These are phyloP conservation scores for Trichoderma cornu-damae DNA, from an alignment of 2,329 filamentous ascomycete species.

Conservation along the genomic window DNA sequence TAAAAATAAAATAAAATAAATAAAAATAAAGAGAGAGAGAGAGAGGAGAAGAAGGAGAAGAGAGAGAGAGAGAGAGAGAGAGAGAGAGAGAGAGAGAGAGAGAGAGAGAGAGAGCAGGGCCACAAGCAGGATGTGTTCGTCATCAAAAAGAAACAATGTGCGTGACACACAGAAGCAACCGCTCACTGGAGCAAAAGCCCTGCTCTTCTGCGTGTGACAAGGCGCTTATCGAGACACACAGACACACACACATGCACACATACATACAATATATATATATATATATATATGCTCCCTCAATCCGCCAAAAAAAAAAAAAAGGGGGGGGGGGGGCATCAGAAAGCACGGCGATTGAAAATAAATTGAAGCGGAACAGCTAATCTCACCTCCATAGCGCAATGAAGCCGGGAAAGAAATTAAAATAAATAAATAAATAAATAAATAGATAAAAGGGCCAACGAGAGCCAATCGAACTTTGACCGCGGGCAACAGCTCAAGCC, in stretches of 20 bases:
- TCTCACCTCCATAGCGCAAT: conserved; percentile 12
- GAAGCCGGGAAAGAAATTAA: not conserved
- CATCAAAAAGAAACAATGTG: not conserved
- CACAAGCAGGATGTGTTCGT: not conserved
- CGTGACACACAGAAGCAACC: conserved; percentile 8
- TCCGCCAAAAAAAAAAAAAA: no score
- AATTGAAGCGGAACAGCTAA: not conserved
- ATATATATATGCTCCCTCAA: no score
- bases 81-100: not conserved
- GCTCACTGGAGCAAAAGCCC: conserved; percentile 13
- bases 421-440: not conserved
- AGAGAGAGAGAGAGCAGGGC: not conserved
- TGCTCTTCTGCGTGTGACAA: conserved; percentile 6
- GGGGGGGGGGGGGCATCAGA: no score
- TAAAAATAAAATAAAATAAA: not conserved
- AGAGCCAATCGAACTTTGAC: conserved; percentile 10
- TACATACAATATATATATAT: no score
- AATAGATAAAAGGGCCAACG: not conserved
- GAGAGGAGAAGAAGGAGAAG: not conserved
- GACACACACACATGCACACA: conserved; percentile 1
- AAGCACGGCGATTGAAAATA: not conserved
- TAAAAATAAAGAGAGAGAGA: not conserved
- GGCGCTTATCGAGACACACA: conserved; percentile 15
- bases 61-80: not conserved
- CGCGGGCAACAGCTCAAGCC: not conserved